Evolutionary conservation across 2,329 filamentous ascomycete genomes (phyloP), one percentile per base, ranked within the genome.

Genomic region (Fusarium tricinctum): DNA sequence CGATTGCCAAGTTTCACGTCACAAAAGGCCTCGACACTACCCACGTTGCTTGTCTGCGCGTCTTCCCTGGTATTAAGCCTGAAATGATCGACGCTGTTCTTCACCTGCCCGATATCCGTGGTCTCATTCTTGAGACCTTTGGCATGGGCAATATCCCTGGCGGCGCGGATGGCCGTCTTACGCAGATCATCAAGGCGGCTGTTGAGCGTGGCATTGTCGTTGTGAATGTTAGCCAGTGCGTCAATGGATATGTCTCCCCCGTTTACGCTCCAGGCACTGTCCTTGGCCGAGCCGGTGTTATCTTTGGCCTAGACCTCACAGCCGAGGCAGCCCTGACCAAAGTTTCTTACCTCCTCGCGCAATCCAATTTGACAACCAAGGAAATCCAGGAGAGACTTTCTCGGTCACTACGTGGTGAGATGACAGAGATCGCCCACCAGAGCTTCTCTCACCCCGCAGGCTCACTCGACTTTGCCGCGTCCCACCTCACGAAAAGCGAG

Each of bases 61-160:
- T 97, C 67, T 97, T 97, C 79, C 94, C 94, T 0, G 94, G 94
- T 32, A 97, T 97, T 80, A 92, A 92, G 78, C 92, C 94, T n/a
- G 91, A 94, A 76, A 97, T 97, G 92, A 86, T 97, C 32, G 93
- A 96, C 75, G 91, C 92, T 2, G 93, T 97, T 17, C 83, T 97
- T 62, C 86, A 86, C 44, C 82, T 94, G 32, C 89, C 92, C n/a
- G 89, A 89, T 46, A 84, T 97, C 15, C 88, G 89, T 48, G 94
- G 94, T 2, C 84, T 97, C 49, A 89, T 97, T 39, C 86, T 97
- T 43, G 94, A 97, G 81, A 97, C 94, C 0, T 97, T 97, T 78
- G 94, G 94, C 62, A 94, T 96, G 77, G 94, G 94, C 58, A 97
- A 97, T 79, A 92, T 94, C 13, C 94, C 94, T 4, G 91, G 91